These are phyloP conservation scores for Nakaseomyces uthaithaninus DNA, from an alignment of 1,139 yeast species.

Conservation along the genomic window DNA sequence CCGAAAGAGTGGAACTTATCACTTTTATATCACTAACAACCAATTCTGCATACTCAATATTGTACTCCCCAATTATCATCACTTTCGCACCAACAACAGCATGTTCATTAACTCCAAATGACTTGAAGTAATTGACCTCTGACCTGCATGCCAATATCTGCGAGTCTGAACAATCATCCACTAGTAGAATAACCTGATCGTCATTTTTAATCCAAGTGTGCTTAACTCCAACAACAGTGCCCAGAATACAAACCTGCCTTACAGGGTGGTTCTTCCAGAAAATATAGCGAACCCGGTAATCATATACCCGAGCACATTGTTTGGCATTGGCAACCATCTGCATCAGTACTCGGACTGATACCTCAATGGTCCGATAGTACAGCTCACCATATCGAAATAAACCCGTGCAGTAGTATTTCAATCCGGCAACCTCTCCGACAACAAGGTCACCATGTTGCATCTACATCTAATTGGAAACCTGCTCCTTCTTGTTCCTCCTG, in stretches of 20 bases:
- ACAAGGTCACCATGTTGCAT: conserved; percentile 4
- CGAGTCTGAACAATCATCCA: conserved; percentile 23
- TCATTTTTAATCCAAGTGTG: conserved; percentile 14
- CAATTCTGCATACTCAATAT: not conserved
- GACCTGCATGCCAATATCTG: not conserved
- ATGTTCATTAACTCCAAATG: conserved; percentile 1
- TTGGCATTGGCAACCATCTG: not conserved
- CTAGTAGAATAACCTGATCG: conserved; percentile 18
- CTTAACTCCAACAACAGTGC: conserved; percentile 18
- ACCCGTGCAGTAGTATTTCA: not conserved
- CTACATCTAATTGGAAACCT: too few species aligned
- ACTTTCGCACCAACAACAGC: conserved; percentile 2
- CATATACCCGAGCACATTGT: not conserved
- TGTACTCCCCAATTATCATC: not conserved
- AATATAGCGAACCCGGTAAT: conserved; percentile 7
- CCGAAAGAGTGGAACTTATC: not conserved
- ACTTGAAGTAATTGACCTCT: conserved; percentile 2
- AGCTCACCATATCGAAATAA: not conserved
- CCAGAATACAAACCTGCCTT: conserved; percentile 16
- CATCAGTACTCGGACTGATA: not conserved
- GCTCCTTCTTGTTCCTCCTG: too few species aligned
- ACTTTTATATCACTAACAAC: not conserved
- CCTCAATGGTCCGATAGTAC: not conserved
- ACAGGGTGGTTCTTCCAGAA: conserved; percentile 25
- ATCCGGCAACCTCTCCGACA: not conserved